Base-by-base conservation (phyloP, 495 filamentous ascomycete genomes). In the Lasiosphaeria hispida region DNA sequence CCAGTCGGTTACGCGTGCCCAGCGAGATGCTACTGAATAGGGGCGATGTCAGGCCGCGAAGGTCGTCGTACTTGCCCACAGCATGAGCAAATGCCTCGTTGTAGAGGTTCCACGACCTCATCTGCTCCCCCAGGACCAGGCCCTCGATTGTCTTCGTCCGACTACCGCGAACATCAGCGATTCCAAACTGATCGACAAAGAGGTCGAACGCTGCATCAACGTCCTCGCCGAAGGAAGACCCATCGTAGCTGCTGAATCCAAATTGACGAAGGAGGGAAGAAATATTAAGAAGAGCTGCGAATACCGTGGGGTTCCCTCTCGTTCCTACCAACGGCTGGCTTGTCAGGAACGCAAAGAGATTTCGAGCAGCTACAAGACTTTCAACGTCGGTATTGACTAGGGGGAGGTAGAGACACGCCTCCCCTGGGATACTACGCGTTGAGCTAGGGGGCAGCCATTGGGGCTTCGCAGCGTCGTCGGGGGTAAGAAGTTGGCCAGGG, bases 81-180 rank as follows among this genome's bases (percentile, higher is more conserved):
- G 86, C 90, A 70, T 98, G 94, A 8, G 92, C 80, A 63, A 96
- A 98, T 6, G 87, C 92, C 66, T 97, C 92, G 57, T 89, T 87
- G 65, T 94, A 98, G 10, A 98, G 81, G 13, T 83, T 79, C 68
- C 84, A 86, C 48, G 84, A 96, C 37, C 85, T 84, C 83, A 97
- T 88, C 10, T 83, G 78, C 74, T 98, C 94, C 35, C 89, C 92
- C 40, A 98, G 74, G 18, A 97, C 80, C 41, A 98, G 80, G 1
- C 86, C 90, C 70, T 98, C 92, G 41, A 97, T 81, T 2, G 91
- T 96, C 75, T 95, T 94, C 66, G 96, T 92, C 9, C 89, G 81
- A 69, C 90, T 95, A 51, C 80, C 74, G 41, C 91, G 80, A 34
- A 96, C 87, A 72, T 97, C 93, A 13, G 83, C 89, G 41, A 97